phyloP scores from a whole-genome alignment of 1,284 basidiomycete species.

The Agroathelia rolfsii region DNA sequence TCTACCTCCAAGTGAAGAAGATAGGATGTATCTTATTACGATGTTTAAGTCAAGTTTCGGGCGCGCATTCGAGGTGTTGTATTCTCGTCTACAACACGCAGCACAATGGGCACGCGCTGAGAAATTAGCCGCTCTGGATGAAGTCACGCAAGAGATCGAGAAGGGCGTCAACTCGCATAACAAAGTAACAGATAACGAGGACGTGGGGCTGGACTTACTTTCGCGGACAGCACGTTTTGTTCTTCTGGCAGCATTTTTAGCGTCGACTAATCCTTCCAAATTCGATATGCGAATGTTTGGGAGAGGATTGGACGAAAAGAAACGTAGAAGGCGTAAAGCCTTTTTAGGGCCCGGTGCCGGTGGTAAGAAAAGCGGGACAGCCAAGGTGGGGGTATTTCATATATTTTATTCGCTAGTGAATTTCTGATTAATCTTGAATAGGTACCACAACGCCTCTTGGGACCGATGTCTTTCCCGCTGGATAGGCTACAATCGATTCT shows the following conservation, averaged over 20 bases:
- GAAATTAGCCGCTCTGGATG: no score
- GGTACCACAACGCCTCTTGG: conserved; percentile 72
- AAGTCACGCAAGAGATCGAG: no score
- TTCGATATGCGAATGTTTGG: conserved; percentile 80
- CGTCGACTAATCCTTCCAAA: conserved; percentile 79
- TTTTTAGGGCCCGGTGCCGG: no score
- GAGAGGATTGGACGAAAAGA: conserved; percentile 56
- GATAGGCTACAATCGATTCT: conserved; percentile 81
- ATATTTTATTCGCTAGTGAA: no score
- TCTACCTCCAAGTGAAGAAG: conserved; percentile 40
- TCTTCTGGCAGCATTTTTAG: conserved; percentile 74
- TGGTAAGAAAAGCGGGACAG: conserved; percentile 28
- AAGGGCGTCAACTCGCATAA: no score
- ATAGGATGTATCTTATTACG: conserved; percentile 49
- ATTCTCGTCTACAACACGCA: conserved; percentile 55
- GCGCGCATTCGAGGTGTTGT: conserved; percentile 50
- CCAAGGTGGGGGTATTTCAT: conserved; percentile 46
- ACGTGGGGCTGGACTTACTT: conserved; percentile 22
- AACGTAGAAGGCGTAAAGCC: conserved; percentile 38
- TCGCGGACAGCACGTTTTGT: conserved; percentile 66
- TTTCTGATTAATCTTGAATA: conserved; percentile 19
- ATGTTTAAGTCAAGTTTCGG: conserved; percentile 53
- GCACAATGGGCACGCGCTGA: conserved; percentile 44
- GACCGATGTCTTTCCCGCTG: conserved; percentile 73
- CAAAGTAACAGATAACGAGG: conserved; percentile 9